Conservation (phyloP, 2,329 filamentous ascomycete genomes). For the Fusarium pseudograminearum region DNA sequence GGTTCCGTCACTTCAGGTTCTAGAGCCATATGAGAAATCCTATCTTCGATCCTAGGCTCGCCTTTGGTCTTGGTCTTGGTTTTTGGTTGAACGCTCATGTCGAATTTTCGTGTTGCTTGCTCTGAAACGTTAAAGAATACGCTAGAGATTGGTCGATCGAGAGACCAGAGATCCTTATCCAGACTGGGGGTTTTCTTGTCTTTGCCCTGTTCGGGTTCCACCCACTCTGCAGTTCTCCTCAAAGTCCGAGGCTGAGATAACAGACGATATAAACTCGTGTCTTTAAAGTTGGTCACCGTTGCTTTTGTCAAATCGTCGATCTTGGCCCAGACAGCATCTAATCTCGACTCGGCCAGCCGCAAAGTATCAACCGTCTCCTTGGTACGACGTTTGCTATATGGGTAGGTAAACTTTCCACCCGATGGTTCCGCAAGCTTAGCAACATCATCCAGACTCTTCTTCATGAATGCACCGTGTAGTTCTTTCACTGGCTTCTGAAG, state of each 20-base stretch:
- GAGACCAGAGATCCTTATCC: neutral
- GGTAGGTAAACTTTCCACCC: neutral
- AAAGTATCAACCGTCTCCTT: neutral
- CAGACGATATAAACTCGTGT: accelerated
- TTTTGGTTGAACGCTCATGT: no score
- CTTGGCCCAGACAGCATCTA: neutral
- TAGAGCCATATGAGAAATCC: no score
- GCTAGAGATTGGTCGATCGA: neutral
- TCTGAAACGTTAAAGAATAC: neutral
- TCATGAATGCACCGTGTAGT: no score
- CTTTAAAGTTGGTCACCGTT: accelerated
- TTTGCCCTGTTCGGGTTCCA: neutral
- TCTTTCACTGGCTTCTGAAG: no score
- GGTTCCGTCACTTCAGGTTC: no score
- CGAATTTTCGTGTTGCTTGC: neutral
- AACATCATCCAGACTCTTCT: neutral
- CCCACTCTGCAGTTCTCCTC: neutral
- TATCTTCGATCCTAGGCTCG: no score
- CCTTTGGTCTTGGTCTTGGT: no score
- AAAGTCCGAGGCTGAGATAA: neutral
- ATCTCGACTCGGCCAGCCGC: neutral
- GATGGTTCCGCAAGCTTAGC: neutral
- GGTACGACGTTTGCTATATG: neutral
- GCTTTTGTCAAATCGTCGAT: neutral
- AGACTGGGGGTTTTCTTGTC: accelerated